phyloP scores from a whole-genome alignment of 192 early-diverging fungal genomes.

The Funneliformis mosseae region DNA sequence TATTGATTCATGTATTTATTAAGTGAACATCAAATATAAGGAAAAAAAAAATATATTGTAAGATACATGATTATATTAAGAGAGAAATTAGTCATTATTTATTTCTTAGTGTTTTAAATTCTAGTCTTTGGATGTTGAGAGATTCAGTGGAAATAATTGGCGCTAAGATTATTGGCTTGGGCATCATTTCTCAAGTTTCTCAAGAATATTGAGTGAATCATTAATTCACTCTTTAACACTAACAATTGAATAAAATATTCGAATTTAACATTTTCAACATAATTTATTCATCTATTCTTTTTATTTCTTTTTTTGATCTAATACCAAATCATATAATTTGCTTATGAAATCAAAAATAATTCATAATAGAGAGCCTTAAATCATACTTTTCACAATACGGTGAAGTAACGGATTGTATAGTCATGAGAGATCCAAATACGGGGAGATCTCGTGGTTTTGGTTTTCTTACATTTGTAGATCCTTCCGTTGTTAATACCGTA shows the following conservation, averaged over 20 bases:
- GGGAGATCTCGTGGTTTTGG: conserved; percentile 76
- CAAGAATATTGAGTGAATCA: neutral
- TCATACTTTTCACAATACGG: conserved; percentile 74
- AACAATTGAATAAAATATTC: conserved; percentile 1
- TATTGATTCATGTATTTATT: neutral
- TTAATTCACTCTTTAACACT: neutral
- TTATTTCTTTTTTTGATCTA: neutral
- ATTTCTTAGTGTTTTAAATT: neutral
- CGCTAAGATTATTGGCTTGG: neutral
- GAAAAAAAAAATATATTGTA: neutral
- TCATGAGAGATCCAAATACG: conserved; percentile 74
- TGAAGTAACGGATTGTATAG: conserved; percentile 68
- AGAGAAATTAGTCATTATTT: neutral
- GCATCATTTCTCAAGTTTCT: neutral
- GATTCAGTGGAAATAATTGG: neutral
- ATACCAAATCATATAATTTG: neutral
- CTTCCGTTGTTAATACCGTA: conserved; percentile 63
- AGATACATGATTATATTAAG: too few relatives aligned
- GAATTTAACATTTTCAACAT: conserved; percentile 1
- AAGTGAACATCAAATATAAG: neutral
- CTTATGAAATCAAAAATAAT: conserved; percentile 34
- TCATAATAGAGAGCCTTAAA: conserved; percentile 64
- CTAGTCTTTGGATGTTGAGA: neutral
- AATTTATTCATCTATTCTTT: conserved; percentile 6
- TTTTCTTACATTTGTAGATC: conserved; percentile 73